phyloP scores from a whole-genome alignment of 139 green algal genomes.

The Picochlorum sp. region DNA sequence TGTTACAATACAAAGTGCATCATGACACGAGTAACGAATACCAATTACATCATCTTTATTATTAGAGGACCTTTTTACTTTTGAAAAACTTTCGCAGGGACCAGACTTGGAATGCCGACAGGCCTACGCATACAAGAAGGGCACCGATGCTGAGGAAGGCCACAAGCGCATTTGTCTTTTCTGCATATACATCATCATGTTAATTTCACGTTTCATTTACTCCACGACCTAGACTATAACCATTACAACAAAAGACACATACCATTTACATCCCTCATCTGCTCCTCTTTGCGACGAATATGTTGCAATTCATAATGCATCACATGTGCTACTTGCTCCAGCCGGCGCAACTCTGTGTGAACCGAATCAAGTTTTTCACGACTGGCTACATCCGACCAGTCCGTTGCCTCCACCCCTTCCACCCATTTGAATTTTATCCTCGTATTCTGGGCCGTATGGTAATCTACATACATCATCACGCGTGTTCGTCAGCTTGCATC shows the following conservation, averaged over 20 bases:
- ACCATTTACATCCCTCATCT: conserved; percentile 87
- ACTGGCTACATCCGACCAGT: conserved; percentile 88
- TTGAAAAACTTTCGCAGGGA: conserved; percentile 46
- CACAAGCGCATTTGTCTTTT: conserved; percentile 80
- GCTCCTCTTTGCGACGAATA: conserved; percentile 61
- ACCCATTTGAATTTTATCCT: conserved; percentile 79
- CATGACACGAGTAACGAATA: not conserved
- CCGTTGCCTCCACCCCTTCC: conserved; percentile 60
- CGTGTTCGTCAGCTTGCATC: too few relatives aligned
- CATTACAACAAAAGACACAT: conserved; percentile 2
- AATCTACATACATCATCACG: too few relatives aligned
- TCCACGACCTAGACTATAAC: not conserved
- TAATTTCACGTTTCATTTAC: too few relatives aligned
- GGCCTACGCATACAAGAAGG: conserved; percentile 57
- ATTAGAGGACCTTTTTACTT: conserved; percentile 7
- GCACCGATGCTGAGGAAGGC: conserved; percentile 67
- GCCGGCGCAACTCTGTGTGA: conserved; percentile 53
- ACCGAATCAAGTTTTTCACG: conserved; percentile 85
- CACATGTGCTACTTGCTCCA: conserved; percentile 54
- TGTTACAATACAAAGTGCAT: not conserved
- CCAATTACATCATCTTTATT: not conserved
- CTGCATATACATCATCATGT: conserved; percentile 17
- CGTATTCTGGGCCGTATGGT: conserved; percentile 35
- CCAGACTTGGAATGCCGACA: conserved; percentile 64
- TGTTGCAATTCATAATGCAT: conserved; percentile 73